These are phyloP conservation scores for Casaregolazyma suthepensis DNA, from an alignment of 1,139 yeast species.

Conservation along the genomic window DNA sequence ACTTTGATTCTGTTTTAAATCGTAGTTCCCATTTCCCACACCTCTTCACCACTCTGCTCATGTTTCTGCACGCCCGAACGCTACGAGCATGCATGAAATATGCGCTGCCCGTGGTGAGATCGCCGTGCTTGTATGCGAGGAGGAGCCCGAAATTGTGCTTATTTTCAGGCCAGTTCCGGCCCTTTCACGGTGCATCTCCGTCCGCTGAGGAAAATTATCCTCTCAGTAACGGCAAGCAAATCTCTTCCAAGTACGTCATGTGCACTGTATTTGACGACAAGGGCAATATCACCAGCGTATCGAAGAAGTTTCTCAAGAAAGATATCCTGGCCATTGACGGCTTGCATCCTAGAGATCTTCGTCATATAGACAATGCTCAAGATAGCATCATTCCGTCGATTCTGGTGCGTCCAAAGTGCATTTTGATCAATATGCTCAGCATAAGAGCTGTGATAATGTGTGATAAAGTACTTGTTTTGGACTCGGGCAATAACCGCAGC, in stretches of 20 bases:
- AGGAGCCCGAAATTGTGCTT: neutral
- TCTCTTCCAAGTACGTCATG: constrained; percentile 27
- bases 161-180: neutral
- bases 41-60: neutral
- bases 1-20: too few species aligned
- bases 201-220: neutral
- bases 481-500: constrained; percentile 47
- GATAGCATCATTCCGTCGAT: constrained; percentile 85
- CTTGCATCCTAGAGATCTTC: constrained; percentile 69
- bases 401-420: constrained; percentile 68
- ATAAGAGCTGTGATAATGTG: constrained; percentile 76
- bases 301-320: constrained; percentile 66
- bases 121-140: neutral
- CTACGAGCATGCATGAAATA: neutral
- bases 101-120: neutral
- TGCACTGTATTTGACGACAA: constrained; percentile 71
- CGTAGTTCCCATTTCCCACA: neutral
- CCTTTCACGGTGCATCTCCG: neutral
- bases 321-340: constrained; percentile 65
- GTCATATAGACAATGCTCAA: constrained; percentile 80
- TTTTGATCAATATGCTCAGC: constrained; percentile 73
- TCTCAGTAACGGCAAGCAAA: neutral
- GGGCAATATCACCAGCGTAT: constrained; percentile 67
- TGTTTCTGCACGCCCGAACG: neutral
- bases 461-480: constrained; percentile 75